Evolutionary conservation across 306 rosid species (phyloP), one percentile per base, ranked within the genome.

Genomic region (Cyamopsis tetragonoloba): DNA sequence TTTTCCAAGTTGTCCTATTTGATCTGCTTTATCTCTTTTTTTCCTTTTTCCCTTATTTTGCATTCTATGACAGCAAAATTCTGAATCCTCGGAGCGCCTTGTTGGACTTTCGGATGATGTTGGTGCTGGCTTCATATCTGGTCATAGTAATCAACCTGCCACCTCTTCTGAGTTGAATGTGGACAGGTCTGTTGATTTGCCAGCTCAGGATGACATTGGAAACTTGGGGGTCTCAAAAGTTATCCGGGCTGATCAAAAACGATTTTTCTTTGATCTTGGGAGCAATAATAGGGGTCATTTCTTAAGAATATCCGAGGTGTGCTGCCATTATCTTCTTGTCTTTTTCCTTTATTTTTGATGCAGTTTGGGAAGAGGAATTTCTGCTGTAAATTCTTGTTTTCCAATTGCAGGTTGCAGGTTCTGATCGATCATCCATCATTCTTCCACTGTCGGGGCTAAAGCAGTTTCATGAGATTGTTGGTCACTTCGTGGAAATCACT

Each of bases 71-170:
- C 90, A 95, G 99, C 91, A 85, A 85, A 83, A 72, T 73, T 83
- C 97, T 69, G 99, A 95, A 81, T 55, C 96, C 61, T 80, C 99
- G 11, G 99, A 95, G 78, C 91, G 70, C 54, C 69, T 90, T 38
- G 96, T 83, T 62, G 97, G 99, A 74, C 99, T 95, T 77, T 90
- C 99, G 20, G 99, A 95, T 72, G 99, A 95, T 66, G 99, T 95
- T 73, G 99, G 99, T 3, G 97, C 97, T 68, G 99, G 99, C 73
- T 95, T 95, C 86, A 95, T 95, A 72, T 85, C 99, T 50, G 97
- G 99, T 50, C 96, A 89, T 62, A 82, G 91, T 74, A 89, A 77
- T 83, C 96, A 95, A 74, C 84, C 95, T 62, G 82, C 86, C 22
- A 73, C 96, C 22, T 80, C 87, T 72, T 82, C 99, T 62, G 99